These are phyloP conservation scores for Paraglomus brasilianum DNA, from an alignment of 192 early-diverging fungal species.

Conservation along the genomic window DNA sequence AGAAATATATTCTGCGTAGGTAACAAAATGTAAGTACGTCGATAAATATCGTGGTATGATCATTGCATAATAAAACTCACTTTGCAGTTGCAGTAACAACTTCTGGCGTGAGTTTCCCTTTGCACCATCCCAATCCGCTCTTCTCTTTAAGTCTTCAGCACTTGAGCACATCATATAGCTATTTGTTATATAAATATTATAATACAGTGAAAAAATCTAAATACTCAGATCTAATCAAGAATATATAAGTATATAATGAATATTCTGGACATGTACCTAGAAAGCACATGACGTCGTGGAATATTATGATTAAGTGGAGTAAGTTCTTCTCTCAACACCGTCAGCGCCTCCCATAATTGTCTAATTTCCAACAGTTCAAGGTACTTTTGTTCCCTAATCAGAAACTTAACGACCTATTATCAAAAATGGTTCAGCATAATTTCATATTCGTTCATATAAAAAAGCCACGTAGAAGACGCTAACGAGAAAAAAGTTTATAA, in stretches of 20 bases:
- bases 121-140: constrained; percentile 81
- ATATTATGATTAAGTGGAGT: constrained; percentile 67
- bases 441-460: not conserved
- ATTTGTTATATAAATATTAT: constrained; percentile 8
- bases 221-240: not conserved
- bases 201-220: not conserved
- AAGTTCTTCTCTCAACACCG: constrained; percentile 79
- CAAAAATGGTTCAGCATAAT: not conserved
- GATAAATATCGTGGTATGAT: not conserved
- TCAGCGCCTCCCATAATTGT: constrained; percentile 69
- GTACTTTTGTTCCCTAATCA: constrained; percentile 88
- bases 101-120: constrained; percentile 63
- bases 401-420: constrained; percentile 56
- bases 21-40: not conserved
- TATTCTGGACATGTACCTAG: constrained; percentile 52
- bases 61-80: constrained; percentile 40
- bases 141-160: constrained; percentile 63
- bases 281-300: constrained; percentile 70
- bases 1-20: constrained; percentile 64
- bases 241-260: constrained; percentile 19
- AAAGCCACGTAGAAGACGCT: not conserved
- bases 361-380: constrained; percentile 79
- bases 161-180: constrained; percentile 72
- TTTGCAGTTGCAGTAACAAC: constrained; percentile 64
- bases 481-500: not conserved